Evolutionary conservation across 352 stramenopile genomes (phyloP).

Genomic region (Phytophthora pseudosyringae): DNA sequence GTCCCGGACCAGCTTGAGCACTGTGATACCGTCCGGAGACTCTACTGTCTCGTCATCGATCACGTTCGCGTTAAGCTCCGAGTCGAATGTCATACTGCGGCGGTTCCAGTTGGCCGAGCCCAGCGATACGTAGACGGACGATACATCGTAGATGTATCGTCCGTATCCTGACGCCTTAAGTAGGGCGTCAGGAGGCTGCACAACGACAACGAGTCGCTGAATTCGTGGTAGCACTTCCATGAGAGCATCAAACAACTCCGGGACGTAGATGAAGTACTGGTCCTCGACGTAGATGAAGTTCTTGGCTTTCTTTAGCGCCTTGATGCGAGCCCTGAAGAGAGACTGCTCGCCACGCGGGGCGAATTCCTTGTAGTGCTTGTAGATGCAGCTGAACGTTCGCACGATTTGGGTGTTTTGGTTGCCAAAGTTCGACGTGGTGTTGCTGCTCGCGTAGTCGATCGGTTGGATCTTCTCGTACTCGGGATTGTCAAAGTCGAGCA

Average conservation of each 20-base stretch:
- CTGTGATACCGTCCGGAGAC: constrained; percentile 39
- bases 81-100: constrained; percentile 54
- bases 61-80: constrained; percentile 61
- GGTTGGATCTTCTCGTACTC: constrained; percentile 23
- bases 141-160: constrained; percentile 68
- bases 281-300: constrained; percentile 46
- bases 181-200: constrained; percentile 31
- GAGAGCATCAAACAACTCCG: constrained; percentile 48
- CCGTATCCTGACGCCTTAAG: constrained; percentile 42
- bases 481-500: constrained; percentile 57
- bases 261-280: constrained; percentile 49
- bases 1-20: constrained; percentile 49
- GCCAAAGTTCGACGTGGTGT: constrained; percentile 14
- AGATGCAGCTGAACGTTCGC: constrained; percentile 65
- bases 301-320: constrained; percentile 50
- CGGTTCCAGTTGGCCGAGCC: constrained; percentile 74
- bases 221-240: constrained; percentile 51
- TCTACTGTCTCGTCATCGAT: constrained; percentile 46
- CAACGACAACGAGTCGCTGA: constrained; percentile 59
- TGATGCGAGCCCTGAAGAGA: constrained; percentile 48
- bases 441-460: constrained; percentile 20
- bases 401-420: constrained; percentile 58
- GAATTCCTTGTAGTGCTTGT: constrained; percentile 57
- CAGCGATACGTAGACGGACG: constrained; percentile 64
- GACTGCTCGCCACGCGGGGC: constrained; percentile 58